phyloP scores from a whole-genome alignment of 2,329 filamentous ascomycete genomes.

The Claviceps sp. region DNA sequence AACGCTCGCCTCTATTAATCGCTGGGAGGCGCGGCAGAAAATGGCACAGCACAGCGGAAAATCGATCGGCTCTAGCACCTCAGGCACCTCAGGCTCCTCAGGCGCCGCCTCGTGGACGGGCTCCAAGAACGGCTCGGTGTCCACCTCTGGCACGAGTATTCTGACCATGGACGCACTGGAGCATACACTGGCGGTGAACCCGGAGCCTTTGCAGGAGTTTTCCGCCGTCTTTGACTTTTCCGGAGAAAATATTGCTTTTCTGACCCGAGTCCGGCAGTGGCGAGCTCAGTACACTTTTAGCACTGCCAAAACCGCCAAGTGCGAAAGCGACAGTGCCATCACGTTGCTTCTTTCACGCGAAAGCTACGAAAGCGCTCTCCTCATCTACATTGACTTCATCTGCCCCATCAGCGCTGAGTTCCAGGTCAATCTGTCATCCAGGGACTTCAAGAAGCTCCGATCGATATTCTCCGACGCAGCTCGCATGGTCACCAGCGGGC shows the following conservation, averaged over 20 bases:
- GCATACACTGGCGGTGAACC: constrained; percentile 40
- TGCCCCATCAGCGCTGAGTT: constrained; percentile 49
- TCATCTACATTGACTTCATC: constrained; percentile 50
- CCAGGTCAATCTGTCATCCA: constrained; percentile 50
- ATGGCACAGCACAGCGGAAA: constrained; percentile 16
- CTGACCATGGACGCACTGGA: constrained; percentile 49
- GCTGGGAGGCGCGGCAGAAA: constrained; percentile 31
- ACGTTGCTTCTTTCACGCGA: constrained; percentile 27
- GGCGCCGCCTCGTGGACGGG: constrained; percentile 20
- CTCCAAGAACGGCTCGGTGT: constrained; percentile 20
- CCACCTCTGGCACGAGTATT: constrained; percentile 28
- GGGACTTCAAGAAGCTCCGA: constrained; percentile 40
- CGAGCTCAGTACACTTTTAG: constrained; percentile 16
- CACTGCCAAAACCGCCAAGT: constrained; percentile 9
- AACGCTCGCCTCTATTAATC: constrained; percentile 34
- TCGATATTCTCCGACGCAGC: constrained; percentile 42
- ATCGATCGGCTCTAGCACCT: constrained; percentile 21
- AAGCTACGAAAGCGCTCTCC: constrained; percentile 42
- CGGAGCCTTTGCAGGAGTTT: constrained; percentile 44
- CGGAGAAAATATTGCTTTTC: constrained; percentile 54
- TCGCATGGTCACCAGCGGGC: constrained; percentile 28
- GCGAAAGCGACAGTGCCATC: constrained; percentile 4
- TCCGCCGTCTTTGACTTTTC: constrained; percentile 51
- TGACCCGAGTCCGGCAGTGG: constrained; percentile 39
- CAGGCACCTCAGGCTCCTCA: constrained; percentile 5